Conservation (phyloP, 805 yeast genomes). For the Yarrowia hollandica region DNA sequence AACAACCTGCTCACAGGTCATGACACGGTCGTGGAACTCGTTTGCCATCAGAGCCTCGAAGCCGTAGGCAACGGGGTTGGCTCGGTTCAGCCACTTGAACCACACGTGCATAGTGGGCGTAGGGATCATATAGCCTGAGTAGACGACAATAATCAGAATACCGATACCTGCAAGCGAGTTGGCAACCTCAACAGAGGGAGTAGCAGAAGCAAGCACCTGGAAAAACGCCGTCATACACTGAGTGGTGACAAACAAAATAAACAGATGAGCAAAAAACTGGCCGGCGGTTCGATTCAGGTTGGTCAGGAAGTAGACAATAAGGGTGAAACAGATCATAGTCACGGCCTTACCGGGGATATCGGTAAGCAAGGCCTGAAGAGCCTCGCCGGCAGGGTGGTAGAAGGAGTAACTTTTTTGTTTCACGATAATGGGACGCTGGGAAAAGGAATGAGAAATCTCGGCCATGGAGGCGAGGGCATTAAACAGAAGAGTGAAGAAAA, state of each 20-base stretch:
- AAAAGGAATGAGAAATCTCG: conserved; percentile 52
- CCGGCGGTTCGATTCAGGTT: conserved; percentile 52
- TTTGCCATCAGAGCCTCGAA: conserved; percentile 65
- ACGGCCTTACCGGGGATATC: conserved; percentile 62
- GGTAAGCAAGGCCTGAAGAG: conserved; percentile 59
- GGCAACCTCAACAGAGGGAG: conserved; percentile 55
- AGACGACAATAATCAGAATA: conserved; percentile 53
- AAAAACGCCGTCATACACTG: conserved; percentile 54
- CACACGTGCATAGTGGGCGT: conserved; percentile 63
- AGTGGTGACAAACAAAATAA: conserved; percentile 50
- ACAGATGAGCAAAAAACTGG: conserved; percentile 52
- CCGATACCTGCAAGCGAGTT: conserved; percentile 60
- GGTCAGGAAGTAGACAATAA: conserved; percentile 60
- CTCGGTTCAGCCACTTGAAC: conserved; percentile 65
- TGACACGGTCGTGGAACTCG: conserved; percentile 60
- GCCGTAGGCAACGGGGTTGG: conserved; percentile 58
- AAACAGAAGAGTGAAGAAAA: conserved; percentile 61
- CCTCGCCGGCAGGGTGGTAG: conserved; percentile 74
- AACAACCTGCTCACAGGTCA: conserved; percentile 55
- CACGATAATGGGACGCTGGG: conserved; percentile 58
- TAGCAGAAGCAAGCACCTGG: conserved; percentile 53
- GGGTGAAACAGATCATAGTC: conserved; percentile 48
- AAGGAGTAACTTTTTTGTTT: conserved; percentile 73
- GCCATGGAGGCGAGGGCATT: conserved; percentile 62
- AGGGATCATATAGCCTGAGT: conserved; percentile 66